phyloP scores from a whole-genome alignment of 306 rosid species.

The Trifolium fragiferum region DNA sequence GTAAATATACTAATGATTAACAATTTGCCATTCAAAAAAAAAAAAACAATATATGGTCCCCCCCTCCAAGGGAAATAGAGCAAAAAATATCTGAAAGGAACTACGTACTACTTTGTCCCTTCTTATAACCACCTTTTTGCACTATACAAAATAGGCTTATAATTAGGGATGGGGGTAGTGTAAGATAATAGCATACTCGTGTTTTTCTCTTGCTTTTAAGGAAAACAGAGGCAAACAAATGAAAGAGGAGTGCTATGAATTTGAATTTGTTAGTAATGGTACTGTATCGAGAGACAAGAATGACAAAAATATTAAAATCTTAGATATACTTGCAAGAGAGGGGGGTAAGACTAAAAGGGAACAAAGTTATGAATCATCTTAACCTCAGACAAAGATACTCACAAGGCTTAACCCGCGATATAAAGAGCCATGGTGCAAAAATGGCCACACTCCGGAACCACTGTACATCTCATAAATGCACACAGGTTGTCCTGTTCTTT shows the following conservation, averaged over 20 bases:
- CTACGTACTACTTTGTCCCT: not conserved
- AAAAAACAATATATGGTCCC: too few relatives aligned
- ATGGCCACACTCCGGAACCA: conserved; percentile 87
- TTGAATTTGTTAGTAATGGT: conserved; percentile 8
- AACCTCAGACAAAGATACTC: conserved; percentile 48
- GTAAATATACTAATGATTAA: too few relatives aligned
- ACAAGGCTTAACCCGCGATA: conserved; percentile 98
- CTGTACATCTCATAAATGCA: conserved; percentile 92
- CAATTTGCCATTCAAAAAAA: too few relatives aligned
- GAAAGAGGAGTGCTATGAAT: conserved; percentile 25
- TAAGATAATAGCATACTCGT: conserved; percentile 9
- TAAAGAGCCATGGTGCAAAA: conserved; percentile 92
- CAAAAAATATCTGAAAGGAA: conserved; percentile 34
- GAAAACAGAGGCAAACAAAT: conserved; percentile 35
- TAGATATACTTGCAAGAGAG: conserved; percentile 16
- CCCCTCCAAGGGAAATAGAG: conserved; percentile 29
- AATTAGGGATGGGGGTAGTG: not conserved
- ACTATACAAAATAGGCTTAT: not conserved
- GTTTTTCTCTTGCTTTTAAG: conserved; percentile 23
- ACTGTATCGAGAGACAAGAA: conserved; percentile 30
- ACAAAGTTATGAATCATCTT: conserved; percentile 29
- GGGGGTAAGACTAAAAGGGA: conserved; percentile 8
- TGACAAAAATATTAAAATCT: conserved; percentile 30
- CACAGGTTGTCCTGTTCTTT: conserved; percentile 89
- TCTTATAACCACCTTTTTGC: not conserved